Evolutionary conservation across 768 basidiomycete species (phyloP).

Genomic region (Russula sp.): DNA sequence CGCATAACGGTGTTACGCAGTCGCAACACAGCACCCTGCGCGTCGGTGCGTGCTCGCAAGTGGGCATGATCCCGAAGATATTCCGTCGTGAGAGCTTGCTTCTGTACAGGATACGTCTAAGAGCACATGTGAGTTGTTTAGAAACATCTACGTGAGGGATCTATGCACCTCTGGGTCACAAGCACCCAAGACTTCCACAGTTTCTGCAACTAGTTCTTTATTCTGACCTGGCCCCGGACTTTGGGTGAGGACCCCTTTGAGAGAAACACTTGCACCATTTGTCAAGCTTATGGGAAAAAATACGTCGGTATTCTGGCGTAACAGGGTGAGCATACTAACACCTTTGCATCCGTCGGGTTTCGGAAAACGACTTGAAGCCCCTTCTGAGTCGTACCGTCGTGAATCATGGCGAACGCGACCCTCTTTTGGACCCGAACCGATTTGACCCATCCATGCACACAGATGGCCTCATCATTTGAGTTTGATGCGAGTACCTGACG

Average conservation of each 20-base stretch:
- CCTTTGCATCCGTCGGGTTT: slow-evolving; percentile 39
- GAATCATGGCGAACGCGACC: slow-evolving; percentile 78
- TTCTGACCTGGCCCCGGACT: slow-evolving; percentile 53
- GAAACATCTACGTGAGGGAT: background rate
- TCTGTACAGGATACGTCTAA: slow-evolving; percentile 89
- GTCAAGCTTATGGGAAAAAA: slow-evolving; percentile 40
- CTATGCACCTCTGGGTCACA: slow-evolving; percentile 55
- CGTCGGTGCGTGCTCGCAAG: slow-evolving; percentile 76
- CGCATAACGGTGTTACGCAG: slow-evolving; percentile 58
- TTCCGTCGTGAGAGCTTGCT: slow-evolving; percentile 73
- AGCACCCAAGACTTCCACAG: slow-evolving; percentile 49
- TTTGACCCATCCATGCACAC: slow-evolving; percentile 81
- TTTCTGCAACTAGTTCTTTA: slow-evolving; percentile 51
- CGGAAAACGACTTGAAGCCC: slow-evolving; percentile 77
- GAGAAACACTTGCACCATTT: slow-evolving; percentile 54
- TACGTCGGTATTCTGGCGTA: slow-evolving; percentile 1
- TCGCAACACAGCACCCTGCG: slow-evolving; percentile 70
- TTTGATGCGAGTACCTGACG: slow-evolving; percentile 26
- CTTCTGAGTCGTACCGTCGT: slow-evolving; percentile 71
- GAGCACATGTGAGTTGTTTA: slow-evolving; percentile 25
- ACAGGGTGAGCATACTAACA: slow-evolving; percentile 32
- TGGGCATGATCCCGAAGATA: slow-evolving; percentile 85
- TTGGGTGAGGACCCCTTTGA: slow-evolving; percentile 46
- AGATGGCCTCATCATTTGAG: slow-evolving; percentile 23
- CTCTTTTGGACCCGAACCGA: slow-evolving; percentile 85